These are phyloP conservation scores for Lactifluus pinguis DNA, from an alignment of 768 basidiomycete genomes.

Conservation along the genomic window DNA sequence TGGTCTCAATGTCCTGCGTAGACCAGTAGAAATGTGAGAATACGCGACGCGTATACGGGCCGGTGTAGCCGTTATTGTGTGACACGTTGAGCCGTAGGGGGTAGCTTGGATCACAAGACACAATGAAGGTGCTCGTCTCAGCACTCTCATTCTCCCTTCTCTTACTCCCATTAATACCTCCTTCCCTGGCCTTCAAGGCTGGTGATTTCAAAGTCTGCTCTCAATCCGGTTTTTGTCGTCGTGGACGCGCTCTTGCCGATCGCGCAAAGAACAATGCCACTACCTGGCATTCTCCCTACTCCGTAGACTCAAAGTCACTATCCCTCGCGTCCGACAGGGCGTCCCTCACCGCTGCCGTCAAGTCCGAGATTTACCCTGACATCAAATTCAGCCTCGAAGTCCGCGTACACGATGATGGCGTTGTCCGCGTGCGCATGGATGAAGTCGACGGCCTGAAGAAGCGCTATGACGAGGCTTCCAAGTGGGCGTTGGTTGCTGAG, in stretches of 20 bases:
- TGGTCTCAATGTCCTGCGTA: no score
- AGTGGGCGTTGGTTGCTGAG: conserved; percentile 77
- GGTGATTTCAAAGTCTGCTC: conserved; percentile 91
- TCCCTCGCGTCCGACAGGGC: conserved; percentile 44
- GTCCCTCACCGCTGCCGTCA: conserved; percentile 65
- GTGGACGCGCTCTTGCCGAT: conserved; percentile 74
- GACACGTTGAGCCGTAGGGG: no score
- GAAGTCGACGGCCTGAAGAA: conserved; percentile 70
- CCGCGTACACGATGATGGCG: conserved; percentile 78
- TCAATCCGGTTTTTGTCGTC: conserved; percentile 93
- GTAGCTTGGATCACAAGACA: neutral
- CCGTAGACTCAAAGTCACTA: conserved; percentile 51
- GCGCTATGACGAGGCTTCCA: conserved; percentile 86
- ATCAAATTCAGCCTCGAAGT: conserved; percentile 77
- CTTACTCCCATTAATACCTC: conserved; percentile 26
- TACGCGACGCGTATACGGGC: neutral
- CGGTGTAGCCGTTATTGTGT: neutral
- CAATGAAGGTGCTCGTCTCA: conserved; percentile 16
- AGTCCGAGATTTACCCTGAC: conserved; percentile 74
- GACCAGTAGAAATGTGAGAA: no score
- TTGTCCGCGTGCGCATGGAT: conserved; percentile 89
- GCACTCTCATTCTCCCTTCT: conserved; percentile 22
- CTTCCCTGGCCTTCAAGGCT: conserved; percentile 52
- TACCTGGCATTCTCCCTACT: conserved; percentile 83
- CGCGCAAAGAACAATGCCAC: conserved; percentile 51